Evolutionary conservation across 1,284 basidiomycete genomes (phyloP).

Genomic region (Ganoderma meredithae): DNA sequence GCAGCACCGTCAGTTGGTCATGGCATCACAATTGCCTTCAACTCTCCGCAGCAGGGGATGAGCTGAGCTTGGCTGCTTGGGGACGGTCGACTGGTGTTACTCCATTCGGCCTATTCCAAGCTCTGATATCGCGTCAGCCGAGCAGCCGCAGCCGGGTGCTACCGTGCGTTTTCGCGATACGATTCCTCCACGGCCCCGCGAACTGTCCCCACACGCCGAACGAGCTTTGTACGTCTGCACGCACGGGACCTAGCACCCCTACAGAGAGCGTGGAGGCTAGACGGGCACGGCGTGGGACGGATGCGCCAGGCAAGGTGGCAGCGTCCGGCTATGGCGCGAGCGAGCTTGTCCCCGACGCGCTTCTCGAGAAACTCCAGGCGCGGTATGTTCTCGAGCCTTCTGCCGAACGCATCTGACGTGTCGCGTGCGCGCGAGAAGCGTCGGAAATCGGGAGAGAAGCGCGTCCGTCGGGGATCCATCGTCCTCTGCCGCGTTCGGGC

Average conservation of each 20-base stretch:
- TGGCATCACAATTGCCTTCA: not conserved
- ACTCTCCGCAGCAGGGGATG: constrained; percentile 4
- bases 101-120: not conserved
- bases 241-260: not conserved
- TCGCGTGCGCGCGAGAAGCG: not conserved
- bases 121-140: constrained; percentile 1
- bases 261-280: not conserved
- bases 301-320: not conserved
- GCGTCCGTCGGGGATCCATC: not conserved
- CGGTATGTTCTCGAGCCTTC: constrained; percentile 4
- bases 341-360: constrained; percentile 17
- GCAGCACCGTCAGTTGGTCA: not conserved
- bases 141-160: constrained; percentile 5
- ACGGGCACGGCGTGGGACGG: constrained; percentile 12
- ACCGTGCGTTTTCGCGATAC: not conserved
- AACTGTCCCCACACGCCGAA: not conserved
- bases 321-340: constrained; percentile 17
- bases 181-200: not conserved
- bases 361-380: not conserved
- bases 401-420: not conserved
- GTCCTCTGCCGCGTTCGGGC: not conserved
- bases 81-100: not conserved
- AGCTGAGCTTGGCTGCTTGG: not conserved
- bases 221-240: not conserved
- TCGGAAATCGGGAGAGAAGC: constrained; percentile 5